phyloP scores from a whole-genome alignment of 495 filamentous ascomycete genomes.

The Podospora comata region DNA sequence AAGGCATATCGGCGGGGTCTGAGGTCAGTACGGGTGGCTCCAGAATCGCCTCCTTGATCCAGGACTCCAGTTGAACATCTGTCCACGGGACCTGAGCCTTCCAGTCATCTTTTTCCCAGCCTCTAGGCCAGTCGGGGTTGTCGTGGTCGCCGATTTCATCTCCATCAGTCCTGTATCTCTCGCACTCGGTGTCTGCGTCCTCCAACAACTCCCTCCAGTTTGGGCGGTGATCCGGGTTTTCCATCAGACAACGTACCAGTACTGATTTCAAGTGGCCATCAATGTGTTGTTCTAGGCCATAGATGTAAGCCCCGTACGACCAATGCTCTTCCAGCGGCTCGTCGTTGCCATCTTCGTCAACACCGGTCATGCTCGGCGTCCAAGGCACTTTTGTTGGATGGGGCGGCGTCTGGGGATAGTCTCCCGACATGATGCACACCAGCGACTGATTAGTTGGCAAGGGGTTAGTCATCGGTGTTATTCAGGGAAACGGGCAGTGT shows the following conservation, averaged over 20 bases:
- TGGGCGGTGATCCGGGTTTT: not conserved
- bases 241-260: not conserved
- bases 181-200: not conserved
- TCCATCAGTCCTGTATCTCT: not conserved
- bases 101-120: not conserved
- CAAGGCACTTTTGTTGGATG: not conserved
- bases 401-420: not conserved
- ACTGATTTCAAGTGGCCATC: not conserved
- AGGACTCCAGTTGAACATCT: not conserved
- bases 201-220: not conserved
- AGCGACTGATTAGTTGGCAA: not conserved
- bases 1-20: not conserved
- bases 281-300: not conserved
- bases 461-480: not conserved
- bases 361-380: not conserved
- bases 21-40: no score
- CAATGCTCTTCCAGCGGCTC: not conserved
- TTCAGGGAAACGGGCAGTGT: not conserved
- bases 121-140: not conserved
- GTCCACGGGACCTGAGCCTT: not conserved
- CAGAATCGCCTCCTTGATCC: not conserved
- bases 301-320: not conserved
- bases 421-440: not conserved
- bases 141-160: not conserved
- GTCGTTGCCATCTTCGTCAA: not conserved